A percentile compares a stretch with the other conserved stretches of the same genome.
Evolutionary conservation across 345 rosid genomes (phyloP).

Genomic region (Dipteronia dyeriana): DNA sequence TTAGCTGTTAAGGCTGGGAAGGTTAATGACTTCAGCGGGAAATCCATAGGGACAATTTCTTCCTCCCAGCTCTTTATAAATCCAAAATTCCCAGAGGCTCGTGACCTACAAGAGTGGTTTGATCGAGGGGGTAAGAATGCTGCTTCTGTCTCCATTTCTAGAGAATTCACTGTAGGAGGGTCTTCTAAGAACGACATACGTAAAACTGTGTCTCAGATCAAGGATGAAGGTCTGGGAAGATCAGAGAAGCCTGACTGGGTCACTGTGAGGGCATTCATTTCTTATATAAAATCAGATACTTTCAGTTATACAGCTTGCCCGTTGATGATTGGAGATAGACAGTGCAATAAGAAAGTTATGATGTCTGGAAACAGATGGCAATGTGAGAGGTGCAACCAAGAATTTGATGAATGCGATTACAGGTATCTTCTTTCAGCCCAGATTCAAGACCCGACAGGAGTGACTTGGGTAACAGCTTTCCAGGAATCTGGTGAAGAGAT

Average conservation of each 20-base stretch:
- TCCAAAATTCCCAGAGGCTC: constrained; percentile 82
- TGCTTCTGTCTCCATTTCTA: constrained; percentile 69
- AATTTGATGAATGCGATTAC: constrained; percentile 82
- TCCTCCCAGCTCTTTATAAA: constrained; percentile 79
- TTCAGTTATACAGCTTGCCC: constrained; percentile 95
- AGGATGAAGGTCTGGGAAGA: constrained; percentile 89
- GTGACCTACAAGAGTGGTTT: constrained; percentile 65
- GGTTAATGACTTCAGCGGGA: constrained; percentile 87
- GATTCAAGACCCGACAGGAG: constrained; percentile 84
- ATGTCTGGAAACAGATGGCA: constrained; percentile 65
- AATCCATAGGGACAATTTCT: constrained; percentile 78
- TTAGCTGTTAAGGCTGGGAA: constrained; percentile 88
- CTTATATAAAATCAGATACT: constrained; percentile 71
- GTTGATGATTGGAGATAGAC: constrained; percentile 81
- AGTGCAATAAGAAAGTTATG: constrained; percentile 76
- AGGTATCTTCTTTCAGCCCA: constrained; percentile 87
- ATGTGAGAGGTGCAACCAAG: constrained; percentile 90
- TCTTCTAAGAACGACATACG: constrained; percentile 59
- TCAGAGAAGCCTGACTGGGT: constrained; percentile 91
- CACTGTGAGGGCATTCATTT: constrained; percentile 63
- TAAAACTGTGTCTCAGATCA: constrained; percentile 76
- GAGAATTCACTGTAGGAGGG: constrained; percentile 57
- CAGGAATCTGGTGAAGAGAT: constrained; percentile 89
- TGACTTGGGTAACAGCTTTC: constrained; percentile 86
- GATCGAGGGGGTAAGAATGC: constrained; percentile 64